phyloP scores from a whole-genome alignment of 2,329 filamentous ascomycete species.

The Phyllachora maydis region DNA sequence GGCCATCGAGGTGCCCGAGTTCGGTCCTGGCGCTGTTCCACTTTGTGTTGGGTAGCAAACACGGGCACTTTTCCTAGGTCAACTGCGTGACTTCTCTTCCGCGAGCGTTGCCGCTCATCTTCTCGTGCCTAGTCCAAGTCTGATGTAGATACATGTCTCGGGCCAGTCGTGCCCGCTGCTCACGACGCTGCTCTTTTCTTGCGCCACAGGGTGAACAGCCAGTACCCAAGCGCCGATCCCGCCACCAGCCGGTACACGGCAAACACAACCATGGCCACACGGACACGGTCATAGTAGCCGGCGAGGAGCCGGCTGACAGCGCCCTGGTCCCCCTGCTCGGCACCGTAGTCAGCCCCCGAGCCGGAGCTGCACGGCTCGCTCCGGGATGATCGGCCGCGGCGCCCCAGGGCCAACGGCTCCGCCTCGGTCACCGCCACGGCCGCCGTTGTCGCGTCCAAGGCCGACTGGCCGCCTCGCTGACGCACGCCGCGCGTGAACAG shows the following conservation, averaged over 20 bases:
- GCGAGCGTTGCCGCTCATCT: too few species aligned
- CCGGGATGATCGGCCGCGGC: too few species aligned
- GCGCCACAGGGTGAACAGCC: not conserved
- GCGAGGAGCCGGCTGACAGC: not conserved
- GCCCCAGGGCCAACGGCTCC: not conserved
- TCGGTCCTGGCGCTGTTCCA: too few species aligned
- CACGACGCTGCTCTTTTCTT: too few species aligned
- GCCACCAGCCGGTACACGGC: not conserved
- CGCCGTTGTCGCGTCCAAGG: not conserved
- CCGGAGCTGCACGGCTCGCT: too few species aligned
- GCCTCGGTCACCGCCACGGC: constrained; percentile 1
- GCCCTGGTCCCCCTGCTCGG: not conserved
- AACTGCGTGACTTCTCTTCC: too few species aligned
- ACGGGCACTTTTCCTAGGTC: too few species aligned
- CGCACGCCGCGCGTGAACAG: constrained; percentile 1
- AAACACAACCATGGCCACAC: not conserved
- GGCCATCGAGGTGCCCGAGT: too few species aligned
- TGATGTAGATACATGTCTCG: too few species aligned
- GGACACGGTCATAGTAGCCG: constrained; percentile 1
- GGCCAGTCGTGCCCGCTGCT: too few species aligned
- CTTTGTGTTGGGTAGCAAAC: too few species aligned
- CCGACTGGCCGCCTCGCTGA: not conserved
- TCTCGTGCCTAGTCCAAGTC: too few species aligned
- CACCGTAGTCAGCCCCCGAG: not conserved
- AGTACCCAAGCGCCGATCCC: not conserved